Conservation (phyloP, 1,139 yeast genomes). For the Candida tropicalis region DNA sequence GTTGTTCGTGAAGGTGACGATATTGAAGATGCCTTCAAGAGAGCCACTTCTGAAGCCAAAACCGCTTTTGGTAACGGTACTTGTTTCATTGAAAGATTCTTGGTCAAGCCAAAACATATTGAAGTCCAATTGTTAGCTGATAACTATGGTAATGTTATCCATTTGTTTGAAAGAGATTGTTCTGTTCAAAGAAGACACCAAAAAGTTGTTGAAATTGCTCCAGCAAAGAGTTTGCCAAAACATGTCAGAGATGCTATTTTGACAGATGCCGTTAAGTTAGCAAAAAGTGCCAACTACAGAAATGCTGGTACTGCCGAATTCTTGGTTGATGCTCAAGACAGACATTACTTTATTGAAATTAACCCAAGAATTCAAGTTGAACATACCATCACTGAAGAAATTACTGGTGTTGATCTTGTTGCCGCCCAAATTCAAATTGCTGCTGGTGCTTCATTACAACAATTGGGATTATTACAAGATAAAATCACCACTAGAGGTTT, state of each 20-base stretch:
- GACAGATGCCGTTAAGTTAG: conserved; percentile 92
- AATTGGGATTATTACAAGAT: conserved; percentile 90
- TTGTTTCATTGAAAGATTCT: conserved; percentile 93
- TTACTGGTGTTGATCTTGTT: conserved; percentile 96
- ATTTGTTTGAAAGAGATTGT: conserved; percentile 96
- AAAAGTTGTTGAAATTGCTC: conserved; percentile 98
- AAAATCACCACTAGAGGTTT: conserved; percentile 95
- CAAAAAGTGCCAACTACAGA: conserved; percentile 83
- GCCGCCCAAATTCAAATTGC: conserved; percentile 99
- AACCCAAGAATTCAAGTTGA: conserved; percentile 99
- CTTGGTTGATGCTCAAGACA: conserved; percentile 87
- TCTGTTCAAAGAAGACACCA: conserved; percentile 99
- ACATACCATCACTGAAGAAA: conserved; percentile 98
- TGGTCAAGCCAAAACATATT: conserved; percentile 95
- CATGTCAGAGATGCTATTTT: conserved; percentile 87
- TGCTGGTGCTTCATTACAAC: conserved; percentile 94
- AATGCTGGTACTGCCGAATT: conserved; percentile 99
- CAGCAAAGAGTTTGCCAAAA: conserved; percentile 88
- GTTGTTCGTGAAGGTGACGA: conserved; percentile 97
- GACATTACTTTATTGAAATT: conserved; percentile 97
- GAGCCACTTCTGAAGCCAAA: conserved; percentile 94
- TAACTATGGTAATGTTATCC: conserved; percentile 91
- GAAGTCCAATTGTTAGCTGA: conserved; percentile 97
- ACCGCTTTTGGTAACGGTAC: conserved; percentile 98
- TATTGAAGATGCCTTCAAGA: conserved; percentile 84